phyloP scores from a whole-genome alignment of 495 filamentous ascomycete genomes.

The Parachaetomium inaequale region DNA sequence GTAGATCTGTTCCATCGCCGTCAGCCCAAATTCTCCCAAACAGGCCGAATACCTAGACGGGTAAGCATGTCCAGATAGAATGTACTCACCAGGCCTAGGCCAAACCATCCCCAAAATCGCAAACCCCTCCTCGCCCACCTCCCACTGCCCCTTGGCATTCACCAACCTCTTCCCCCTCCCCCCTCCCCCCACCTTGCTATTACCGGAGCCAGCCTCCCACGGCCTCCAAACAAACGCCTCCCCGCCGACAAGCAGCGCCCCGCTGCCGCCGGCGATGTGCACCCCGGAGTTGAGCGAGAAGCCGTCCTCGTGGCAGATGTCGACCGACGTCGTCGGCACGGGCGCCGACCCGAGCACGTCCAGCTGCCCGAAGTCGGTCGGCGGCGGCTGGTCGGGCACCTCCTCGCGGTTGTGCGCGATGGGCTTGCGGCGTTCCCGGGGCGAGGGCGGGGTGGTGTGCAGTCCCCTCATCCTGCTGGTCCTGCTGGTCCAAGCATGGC shows the following conservation, averaged over 20 bases:
- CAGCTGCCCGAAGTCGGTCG: conserved; percentile 71
- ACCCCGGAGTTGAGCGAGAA: conserved; percentile 79
- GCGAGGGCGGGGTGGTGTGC: not conserved
- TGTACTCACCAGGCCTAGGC: conserved; percentile 79
- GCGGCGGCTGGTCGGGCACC: conserved; percentile 25
- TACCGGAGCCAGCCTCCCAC: conserved; percentile 36
- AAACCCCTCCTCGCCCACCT: conserved; percentile 66
- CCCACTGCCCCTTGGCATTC: conserved; percentile 78
- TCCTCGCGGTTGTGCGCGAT: conserved; percentile 25
- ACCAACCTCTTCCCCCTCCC: conserved; percentile 43
- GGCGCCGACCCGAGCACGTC: conserved; percentile 77
- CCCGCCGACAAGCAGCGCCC: conserved; percentile 71
- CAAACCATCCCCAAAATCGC: conserved; percentile 74
- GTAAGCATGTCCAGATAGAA: not conserved
- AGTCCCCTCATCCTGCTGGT: too few relatives aligned
- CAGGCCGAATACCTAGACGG: too few relatives aligned
- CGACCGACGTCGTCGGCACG: conserved; percentile 74
- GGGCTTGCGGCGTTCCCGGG: not conserved
- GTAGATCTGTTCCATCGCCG: conserved; percentile 62
- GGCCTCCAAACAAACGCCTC: conserved; percentile 88
- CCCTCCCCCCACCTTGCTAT: conserved; percentile 54
- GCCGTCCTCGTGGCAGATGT: conserved; percentile 70
- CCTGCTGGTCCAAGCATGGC: not conserved
- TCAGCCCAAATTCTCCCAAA: conserved; percentile 4
- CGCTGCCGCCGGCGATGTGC: conserved; percentile 60